Conservation (phyloP, 441 rosid genomes). For the Gossypium davidsonii region DNA sequence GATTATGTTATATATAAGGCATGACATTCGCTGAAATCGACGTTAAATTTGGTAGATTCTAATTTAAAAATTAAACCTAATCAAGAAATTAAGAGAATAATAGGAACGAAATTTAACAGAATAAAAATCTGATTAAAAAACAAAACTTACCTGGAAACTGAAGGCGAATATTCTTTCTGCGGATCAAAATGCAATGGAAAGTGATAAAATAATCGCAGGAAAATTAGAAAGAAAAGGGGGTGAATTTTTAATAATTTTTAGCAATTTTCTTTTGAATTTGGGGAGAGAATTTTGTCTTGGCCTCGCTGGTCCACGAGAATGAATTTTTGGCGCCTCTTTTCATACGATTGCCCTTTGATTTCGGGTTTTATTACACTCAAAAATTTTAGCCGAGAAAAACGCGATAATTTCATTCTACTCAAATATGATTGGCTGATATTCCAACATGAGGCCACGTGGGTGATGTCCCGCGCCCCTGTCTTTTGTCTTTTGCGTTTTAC, state of each 20-base stretch:
- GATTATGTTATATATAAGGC: background rate
- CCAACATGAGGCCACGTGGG: constrained; percentile 4
- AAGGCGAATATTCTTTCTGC: constrained; percentile 6
- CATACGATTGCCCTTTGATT: constrained; percentile 20
- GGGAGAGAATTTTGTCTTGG: constrained; percentile 7
- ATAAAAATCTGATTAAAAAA: background rate
- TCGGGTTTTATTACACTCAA: background rate
- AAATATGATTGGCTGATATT: background rate
- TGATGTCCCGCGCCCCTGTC: constrained; percentile 8
- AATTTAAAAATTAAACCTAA: background rate
- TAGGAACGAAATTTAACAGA: background rate
- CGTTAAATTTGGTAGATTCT: background rate
- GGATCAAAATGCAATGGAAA: constrained; percentile 8
- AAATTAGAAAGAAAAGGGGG: background rate
- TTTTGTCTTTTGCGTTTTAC: background rate
- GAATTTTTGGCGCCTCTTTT: constrained; percentile 33
- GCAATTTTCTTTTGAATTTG: background rate
- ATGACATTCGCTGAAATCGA: background rate
- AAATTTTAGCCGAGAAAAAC: background rate
- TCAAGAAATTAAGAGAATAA: background rate
- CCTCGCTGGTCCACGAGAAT: constrained; percentile 7
- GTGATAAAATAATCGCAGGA: background rate
- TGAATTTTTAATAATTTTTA: too few species aligned
- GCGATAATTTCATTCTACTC: background rate
- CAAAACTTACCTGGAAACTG: constrained; percentile 25